Evolutionary conservation across 768 basidiomycete species (phyloP), one percentile per base, ranked within the genome.

Genomic region (Lyophyllum decastes): DNA sequence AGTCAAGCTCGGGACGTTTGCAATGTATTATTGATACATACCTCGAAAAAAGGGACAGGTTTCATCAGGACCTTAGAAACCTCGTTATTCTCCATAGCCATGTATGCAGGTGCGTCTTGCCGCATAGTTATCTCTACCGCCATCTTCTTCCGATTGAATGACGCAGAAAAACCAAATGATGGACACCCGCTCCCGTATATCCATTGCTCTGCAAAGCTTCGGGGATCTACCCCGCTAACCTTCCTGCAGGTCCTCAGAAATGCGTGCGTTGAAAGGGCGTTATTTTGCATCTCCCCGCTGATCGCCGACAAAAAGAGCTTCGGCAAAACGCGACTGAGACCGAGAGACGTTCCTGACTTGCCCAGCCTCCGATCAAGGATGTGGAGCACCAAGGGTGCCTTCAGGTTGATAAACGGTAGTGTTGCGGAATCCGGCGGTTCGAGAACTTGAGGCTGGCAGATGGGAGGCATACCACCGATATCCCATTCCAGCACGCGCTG

Each of bases 151-250:
- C 95, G 81, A 70, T 98, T 96, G 74, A 98, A 98, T 34, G 87
- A 87, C 0, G 96, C 94, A 12, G 87, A 85, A 70, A 99, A 91
- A 0, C 83, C 85, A 69, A 99, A 95, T 2, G 88, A 82, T 0
- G 97, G 97, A 70, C 95, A 97, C 21, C 97, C 97, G 70, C 92
- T 94, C 12, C 95, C 95, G 67, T 95, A 97, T 60, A 99, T 94
- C 97, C 97, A 99, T 71, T 98, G 96, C 67, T 98, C 95, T n/a
- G 94, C 92, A 68, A 99, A 99, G 26, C 85, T 83, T 54, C 90
- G 82, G 22, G 90, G 82, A 68, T 98, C 96, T 17, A 93, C 89
- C 10, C 95, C 93, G 67, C 92, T 92, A 60, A 95, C 90, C 73
- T 95, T 98, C 64, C 95, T 81, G 67, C 95, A 98, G 44, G 86